A percentile compares a stretch with the other conserved stretches of the same genome.
phyloP scores from a whole-genome alignment of 192 early-diverging fungal species.

The Backusella circina region DNA sequence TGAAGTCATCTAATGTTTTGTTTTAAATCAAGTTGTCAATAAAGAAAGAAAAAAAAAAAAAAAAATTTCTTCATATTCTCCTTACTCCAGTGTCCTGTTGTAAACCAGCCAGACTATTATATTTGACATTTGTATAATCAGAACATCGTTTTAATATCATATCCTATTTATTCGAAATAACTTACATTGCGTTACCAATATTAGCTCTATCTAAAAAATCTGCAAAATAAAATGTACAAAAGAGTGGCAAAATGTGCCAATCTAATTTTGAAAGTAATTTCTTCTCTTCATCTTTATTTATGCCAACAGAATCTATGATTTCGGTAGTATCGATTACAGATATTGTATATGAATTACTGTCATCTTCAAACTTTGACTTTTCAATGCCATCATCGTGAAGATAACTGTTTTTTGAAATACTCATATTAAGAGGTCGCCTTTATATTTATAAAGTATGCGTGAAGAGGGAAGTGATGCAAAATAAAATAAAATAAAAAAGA shows the following conservation, averaged over 20 bases:
- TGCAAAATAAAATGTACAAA: slow-evolving; percentile 59
- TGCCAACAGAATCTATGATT: background rate
- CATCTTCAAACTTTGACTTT: background rate
- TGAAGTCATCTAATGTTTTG: background rate
- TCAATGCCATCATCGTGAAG: background rate
- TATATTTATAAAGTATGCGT: background rate
- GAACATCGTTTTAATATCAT: background rate
- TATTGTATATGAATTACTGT: background rate
- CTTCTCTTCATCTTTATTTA: slow-evolving; percentile 24
- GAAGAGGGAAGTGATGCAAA: background rate
- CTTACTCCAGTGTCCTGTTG: slow-evolving; percentile 10
- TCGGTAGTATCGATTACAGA: background rate
- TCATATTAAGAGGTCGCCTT: background rate
- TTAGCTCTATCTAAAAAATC: slow-evolving; percentile 67
- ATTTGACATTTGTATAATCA: background rate
- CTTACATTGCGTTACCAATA: slow-evolving; percentile 66
- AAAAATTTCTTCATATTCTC: background rate
- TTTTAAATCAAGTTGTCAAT: background rate
- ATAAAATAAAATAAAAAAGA: background rate
- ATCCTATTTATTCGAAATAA: slow-evolving; percentile 25
- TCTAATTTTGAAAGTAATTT: slow-evolving; percentile 53
- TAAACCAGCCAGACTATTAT: slow-evolving; percentile 7
- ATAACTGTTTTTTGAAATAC: background rate
- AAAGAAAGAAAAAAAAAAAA: background rate
- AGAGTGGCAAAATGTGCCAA: slow-evolving; percentile 51